phyloP scores from a whole-genome alignment of 1,284 basidiomycete species.

The Cerrena zonata region DNA sequence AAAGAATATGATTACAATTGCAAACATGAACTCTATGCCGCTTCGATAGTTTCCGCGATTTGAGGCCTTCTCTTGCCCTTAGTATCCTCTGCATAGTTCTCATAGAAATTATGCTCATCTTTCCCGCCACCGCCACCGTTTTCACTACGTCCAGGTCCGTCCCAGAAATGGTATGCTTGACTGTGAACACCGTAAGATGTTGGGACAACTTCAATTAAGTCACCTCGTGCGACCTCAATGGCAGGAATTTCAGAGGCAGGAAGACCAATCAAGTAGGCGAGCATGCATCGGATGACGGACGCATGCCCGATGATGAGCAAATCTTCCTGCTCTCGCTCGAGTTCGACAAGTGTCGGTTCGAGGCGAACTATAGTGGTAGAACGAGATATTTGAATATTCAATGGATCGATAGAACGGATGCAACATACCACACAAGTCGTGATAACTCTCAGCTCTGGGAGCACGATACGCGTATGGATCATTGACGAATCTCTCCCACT shows the following conservation, averaged over 20 bases:
- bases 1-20: no score
- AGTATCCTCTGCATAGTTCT: conserved; percentile 81
- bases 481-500: conserved; percentile 87
- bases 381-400: no score
- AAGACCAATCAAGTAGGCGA: conserved; percentile 87
- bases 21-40: no score
- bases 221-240: conserved; percentile 89
- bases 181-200: conserved; percentile 86
- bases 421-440: conserved; percentile 66
- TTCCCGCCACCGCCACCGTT: conserved; percentile 31
- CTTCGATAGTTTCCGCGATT: conserved; percentile 2
- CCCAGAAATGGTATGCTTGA: conserved; percentile 90
- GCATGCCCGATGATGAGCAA: conserved; percentile 79
- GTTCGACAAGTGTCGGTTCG: conserved; percentile 79
- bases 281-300: conserved; percentile 94
- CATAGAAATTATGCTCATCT: conserved; percentile 74
- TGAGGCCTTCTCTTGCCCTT: conserved; percentile 53
- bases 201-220: conserved; percentile 84
- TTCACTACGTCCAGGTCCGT: conserved; percentile 63
- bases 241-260: conserved; percentile 96
- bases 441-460: conserved; percentile 91
- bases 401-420: conserved; percentile 39
- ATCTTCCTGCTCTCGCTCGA: conserved; percentile 77
- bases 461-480: conserved; percentile 93
- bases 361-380: conserved; percentile 64